Percentiles rank a stretch among this genome's conserved stretches.
These are phyloP conservation scores for Phytopythium vexans DNA, from an alignment of 352 stramenopile species.

Conservation along the genomic window DNA sequence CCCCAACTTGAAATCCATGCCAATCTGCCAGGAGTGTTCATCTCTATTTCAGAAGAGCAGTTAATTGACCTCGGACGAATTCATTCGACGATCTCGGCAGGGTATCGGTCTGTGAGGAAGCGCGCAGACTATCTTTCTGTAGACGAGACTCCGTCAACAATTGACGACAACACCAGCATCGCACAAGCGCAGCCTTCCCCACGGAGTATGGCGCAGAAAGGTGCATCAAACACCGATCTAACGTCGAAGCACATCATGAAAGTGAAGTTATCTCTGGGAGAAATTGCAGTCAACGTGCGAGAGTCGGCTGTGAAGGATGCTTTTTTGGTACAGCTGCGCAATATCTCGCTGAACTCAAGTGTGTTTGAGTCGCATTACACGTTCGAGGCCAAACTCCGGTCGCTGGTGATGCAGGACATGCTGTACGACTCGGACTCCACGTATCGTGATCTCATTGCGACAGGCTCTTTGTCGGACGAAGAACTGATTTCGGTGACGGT, in stretches of 20 bases:
- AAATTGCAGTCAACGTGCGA: conserved; percentile 50
- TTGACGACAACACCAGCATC: neutral
- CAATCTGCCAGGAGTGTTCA: conserved; percentile 30
- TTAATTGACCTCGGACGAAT: conserved; percentile 48
- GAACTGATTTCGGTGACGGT: conserved; percentile 8
- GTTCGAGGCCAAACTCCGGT: conserved; percentile 46
- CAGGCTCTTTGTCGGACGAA: conserved; percentile 16
- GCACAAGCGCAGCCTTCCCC: no score
- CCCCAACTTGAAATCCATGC: conserved; percentile 33
- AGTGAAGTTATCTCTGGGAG: conserved; percentile 44
- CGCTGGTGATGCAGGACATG: conserved; percentile 69
- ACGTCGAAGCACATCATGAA: conserved; percentile 48
- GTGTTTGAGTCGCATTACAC: conserved; percentile 45
- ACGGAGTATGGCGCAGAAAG: no score
- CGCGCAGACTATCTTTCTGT: neutral
- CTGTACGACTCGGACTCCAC: conserved; percentile 42
- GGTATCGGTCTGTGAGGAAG: neutral
- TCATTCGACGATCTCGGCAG: conserved; percentile 28
- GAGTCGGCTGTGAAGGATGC: conserved; percentile 45
- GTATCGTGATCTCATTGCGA: conserved; percentile 71
- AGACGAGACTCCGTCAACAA: neutral
- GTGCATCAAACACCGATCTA: no score
- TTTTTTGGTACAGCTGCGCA: conserved; percentile 40
- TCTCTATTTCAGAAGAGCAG: conserved; percentile 52
- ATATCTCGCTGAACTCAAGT: conserved; percentile 45